phyloP scores from a whole-genome alignment of 1,284 basidiomycete genomes.

The Somion occarium region DNA sequence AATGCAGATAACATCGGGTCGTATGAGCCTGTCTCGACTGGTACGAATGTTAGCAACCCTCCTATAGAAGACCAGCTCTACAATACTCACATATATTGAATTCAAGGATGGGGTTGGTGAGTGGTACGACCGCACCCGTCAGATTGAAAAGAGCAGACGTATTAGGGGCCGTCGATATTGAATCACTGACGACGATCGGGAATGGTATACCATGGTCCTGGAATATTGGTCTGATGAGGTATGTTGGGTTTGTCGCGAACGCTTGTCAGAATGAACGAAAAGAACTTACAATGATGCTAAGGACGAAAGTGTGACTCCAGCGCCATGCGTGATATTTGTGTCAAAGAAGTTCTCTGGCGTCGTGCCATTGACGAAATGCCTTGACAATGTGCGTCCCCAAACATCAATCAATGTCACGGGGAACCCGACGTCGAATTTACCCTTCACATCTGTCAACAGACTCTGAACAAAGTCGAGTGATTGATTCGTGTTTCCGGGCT shows the following conservation, averaged over 20 bases:
- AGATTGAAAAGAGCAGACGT: too few relatives aligned
- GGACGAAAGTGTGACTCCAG: slow-evolving; percentile 23
- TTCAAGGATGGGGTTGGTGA: slow-evolving; percentile 39
- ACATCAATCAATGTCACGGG: slow-evolving; percentile 23
- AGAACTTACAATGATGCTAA: slow-evolving; percentile 19
- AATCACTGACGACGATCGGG: slow-evolving; percentile 22
- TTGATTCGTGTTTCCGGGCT: slow-evolving; percentile 13
- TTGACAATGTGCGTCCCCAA: slow-evolving; percentile 22
- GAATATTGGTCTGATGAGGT: slow-evolving; percentile 19
- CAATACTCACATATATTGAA: slow-evolving; percentile 40
- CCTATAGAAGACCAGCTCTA: too few relatives aligned
- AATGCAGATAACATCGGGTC: slow-evolving; percentile 42
- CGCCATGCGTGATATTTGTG: slow-evolving; percentile 19
- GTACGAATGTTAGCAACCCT: background rate
- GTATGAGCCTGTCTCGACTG: slow-evolving; percentile 40
- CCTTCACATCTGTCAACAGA: slow-evolving; percentile 20
- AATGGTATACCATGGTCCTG: slow-evolving; percentile 19
- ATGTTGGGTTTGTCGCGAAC: slow-evolving; percentile 1
- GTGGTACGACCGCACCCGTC: slow-evolving; percentile 24
- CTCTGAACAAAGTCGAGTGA: slow-evolving; percentile 16
- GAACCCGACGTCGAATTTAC: slow-evolving; percentile 20
- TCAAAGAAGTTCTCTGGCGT: slow-evolving; percentile 21
- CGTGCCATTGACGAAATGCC: slow-evolving; percentile 25
- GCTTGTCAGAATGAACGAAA: background rate
- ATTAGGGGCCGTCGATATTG: slow-evolving; percentile 15